phyloP scores from a whole-genome alignment of 768 basidiomycete species.

The Piloderma croceum region DNA sequence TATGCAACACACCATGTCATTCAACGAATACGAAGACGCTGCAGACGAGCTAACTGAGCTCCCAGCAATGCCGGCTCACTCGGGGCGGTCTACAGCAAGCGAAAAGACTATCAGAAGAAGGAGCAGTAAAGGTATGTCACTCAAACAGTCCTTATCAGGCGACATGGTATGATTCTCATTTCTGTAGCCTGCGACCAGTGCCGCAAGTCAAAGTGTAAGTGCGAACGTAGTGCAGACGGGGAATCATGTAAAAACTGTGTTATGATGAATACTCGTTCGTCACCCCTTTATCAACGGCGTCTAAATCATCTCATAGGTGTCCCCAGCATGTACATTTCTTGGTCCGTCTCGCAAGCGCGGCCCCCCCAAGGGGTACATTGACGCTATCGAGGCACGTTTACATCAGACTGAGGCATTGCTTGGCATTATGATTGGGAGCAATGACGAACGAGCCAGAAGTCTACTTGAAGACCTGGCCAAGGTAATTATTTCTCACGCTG shows the following conservation, averaged over 20 bases:
- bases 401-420: conserved; percentile 89
- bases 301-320: conserved; percentile 1
- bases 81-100: conserved; percentile 17
- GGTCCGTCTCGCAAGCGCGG: conserved; percentile 80
- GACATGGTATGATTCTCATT: conserved; percentile 6
- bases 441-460: conserved; percentile 34
- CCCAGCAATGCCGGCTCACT: conserved; percentile 17
- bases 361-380: conserved; percentile 91
- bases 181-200: conserved; percentile 78
- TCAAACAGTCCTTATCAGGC: conserved; percentile 1
- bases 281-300: conserved; percentile 1
- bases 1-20: conserved; percentile 33
- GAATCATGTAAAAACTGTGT: conserved; percentile 75
- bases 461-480: conserved; percentile 47
- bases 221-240: conserved; percentile 57
- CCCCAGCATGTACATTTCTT: conserved; percentile 67
- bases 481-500: conserved; percentile 26
- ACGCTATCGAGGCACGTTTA: conserved; percentile 85
- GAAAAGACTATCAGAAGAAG: conserved; percentile 60
- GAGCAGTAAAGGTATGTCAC: conserved; percentile 64
- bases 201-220: conserved; percentile 86
- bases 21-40: conserved; percentile 57
- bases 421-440: conserved; percentile 66
- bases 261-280: conserved; percentile 62
- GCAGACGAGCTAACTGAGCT: conserved; percentile 40